phyloP scores from a whole-genome alignment of 1,284 basidiomycete species.

The Cerioporus squamosus region DNA sequence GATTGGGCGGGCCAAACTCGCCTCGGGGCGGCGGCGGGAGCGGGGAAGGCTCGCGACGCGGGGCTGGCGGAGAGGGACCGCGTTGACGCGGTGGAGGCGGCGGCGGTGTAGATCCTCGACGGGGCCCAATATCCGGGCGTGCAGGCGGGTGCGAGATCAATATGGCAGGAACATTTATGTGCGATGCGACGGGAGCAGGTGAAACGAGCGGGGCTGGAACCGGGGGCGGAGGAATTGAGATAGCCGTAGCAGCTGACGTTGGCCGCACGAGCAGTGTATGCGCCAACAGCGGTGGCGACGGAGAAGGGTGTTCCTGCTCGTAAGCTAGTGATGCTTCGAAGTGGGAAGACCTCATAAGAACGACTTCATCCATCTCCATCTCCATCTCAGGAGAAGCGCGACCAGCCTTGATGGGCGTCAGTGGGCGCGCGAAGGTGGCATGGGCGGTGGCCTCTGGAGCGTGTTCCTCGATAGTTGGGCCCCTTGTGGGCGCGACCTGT shows the following conservation, averaged over 20 bases:
- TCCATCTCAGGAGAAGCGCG: conserved; percentile 8
- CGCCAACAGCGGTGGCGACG: conserved; percentile 23
- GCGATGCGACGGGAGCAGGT: conserved; percentile 15
- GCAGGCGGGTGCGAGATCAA: conserved; percentile 9
- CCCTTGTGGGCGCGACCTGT: background rate
- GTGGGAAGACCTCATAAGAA: conserved; percentile 11
- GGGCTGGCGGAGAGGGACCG: conserved; percentile 4
- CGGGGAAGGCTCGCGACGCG: conserved; percentile 15
- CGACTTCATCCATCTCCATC: conserved; percentile 17
- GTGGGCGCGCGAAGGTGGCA: conserved; percentile 2
- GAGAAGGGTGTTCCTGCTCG: conserved; percentile 13
- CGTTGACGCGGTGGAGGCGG: conserved; percentile 4
- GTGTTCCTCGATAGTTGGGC: background rate
- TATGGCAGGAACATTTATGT: conserved; percentile 5
- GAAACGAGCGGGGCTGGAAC: conserved; percentile 10
- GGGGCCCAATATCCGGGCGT: conserved; percentile 9
- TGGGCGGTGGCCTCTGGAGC: background rate
- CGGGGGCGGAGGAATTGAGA: conserved; percentile 13
- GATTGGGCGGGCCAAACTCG: conserved; percentile 15
- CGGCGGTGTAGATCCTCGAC: conserved; percentile 15
- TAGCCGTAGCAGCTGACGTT: conserved; percentile 16
- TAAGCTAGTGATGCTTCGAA: conserved; percentile 4
- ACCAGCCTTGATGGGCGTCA: conserved; percentile 5
- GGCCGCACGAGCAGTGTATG: conserved; percentile 21
- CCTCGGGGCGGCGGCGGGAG: conserved; percentile 11